Evolutionary conservation across 345 rosid genomes (phyloP), one percentile per base, ranked within the genome.

Genomic region (Boechera retrofracta): DNA sequence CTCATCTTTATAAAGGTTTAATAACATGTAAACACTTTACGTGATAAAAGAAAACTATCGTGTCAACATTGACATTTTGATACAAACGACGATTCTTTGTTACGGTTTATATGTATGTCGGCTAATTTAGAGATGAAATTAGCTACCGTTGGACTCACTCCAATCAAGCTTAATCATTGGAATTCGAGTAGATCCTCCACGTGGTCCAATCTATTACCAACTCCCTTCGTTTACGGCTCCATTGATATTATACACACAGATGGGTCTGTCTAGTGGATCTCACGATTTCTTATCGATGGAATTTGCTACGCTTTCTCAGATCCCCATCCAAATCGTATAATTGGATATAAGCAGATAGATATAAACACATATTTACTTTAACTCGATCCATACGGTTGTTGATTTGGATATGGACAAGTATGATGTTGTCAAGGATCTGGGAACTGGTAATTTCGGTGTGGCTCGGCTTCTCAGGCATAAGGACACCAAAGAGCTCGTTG

Each of bases 361-460:
- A 21, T 59, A 39, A 18, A 51, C 68, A 66, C 10, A 3, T 5
- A 61, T 49, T 24, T 12, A 62, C 10, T 13, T 47, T 16, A 31
- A 67, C 28, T 4, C 44, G 60, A 67, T 67, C 44, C 10, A 4
- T 60, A 35, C 44, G 10, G 9, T 31, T 16, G 33, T 61, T 55
- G 69, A 15, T 67, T 67, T 26, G 53, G 47, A 42, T 42, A 65
- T 93, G 98, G 97, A 93, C 10, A 91, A 85, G 67, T 91, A 93
- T 74, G 89, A 93, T 63, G 80, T 85, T 63, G 91, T 93, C 29
- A 89, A 91, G 83, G 89, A 93, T 84, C 77, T 93, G 76, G 98
- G 98, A 71, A 80, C 91, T 65, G 97, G 98, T 10, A 93, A 93
- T 82, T 91, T 93, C 49, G 97, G 97, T 18, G 92, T 93, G 44